These are phyloP conservation scores for Torulaspora franciscae DNA, from an alignment of 805 yeast genomes.

Conservation along the genomic window DNA sequence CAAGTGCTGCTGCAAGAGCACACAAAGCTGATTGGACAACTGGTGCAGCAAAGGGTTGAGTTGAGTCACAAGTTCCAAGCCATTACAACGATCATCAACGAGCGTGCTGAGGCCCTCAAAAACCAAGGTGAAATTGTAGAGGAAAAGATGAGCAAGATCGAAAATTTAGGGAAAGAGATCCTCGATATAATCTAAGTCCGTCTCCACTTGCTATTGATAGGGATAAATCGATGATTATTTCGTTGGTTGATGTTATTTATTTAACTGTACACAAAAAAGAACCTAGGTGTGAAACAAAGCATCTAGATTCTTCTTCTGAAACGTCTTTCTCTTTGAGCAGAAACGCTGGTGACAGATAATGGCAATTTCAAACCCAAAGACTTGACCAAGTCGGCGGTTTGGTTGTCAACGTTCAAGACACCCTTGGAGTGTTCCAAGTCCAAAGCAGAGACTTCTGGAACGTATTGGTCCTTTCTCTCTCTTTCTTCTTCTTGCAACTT, in stretches of 20 bases:
- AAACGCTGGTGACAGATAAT: constrained; percentile 76
- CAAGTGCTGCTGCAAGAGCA: constrained; percentile 35
- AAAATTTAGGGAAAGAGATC: constrained; percentile 42
- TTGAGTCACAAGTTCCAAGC: constrained; percentile 39
- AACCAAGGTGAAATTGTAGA: constrained; percentile 34
- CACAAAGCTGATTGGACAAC: constrained; percentile 32
- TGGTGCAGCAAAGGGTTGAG: constrained; percentile 39
- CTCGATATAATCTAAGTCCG: constrained; percentile 31
- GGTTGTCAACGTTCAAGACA: constrained; percentile 94
- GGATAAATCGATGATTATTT: constrained; percentile 13
- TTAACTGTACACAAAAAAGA: constrained; percentile 24
- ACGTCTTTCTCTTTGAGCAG: constrained; percentile 89
- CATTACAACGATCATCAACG: constrained; percentile 39
- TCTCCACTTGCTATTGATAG: constrained; percentile 1
- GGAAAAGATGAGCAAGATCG: constrained; percentile 37
- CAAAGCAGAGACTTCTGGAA: constrained; percentile 99
- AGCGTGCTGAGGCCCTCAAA: constrained; percentile 34
- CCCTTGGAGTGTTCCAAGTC: constrained; percentile 95
- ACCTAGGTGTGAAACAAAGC: constrained; percentile 7
- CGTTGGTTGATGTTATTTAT: constrained; percentile 20
- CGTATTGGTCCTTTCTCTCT: constrained; percentile 99
- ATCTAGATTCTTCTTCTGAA: constrained; percentile 81
- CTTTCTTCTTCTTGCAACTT: constrained; percentile 99
- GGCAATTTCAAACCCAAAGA: constrained; percentile 88
- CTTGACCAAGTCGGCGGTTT: constrained; percentile 93